Evolutionary conservation across 139 green algal genomes (phyloP), one percentile per base, ranked within the genome.

Genomic region (Micractinium conductrix): DNA sequence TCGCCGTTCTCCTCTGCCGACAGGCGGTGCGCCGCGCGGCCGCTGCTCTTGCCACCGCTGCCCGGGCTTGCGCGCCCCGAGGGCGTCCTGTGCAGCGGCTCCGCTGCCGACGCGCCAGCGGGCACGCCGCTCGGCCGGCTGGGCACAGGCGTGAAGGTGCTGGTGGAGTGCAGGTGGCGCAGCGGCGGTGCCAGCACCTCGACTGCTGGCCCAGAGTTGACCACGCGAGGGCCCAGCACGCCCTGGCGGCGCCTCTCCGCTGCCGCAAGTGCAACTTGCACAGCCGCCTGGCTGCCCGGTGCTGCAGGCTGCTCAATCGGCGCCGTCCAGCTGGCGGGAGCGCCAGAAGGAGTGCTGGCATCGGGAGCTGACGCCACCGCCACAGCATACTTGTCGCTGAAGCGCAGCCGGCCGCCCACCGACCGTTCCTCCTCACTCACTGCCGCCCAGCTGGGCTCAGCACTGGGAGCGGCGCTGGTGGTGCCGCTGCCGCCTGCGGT

Each of bases 1-100:
- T 7, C 48, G 19, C n/a, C 53, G 35, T 81, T 81, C 75, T 81
- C 75, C 28, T 81, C 48, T 19, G 75, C 75, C 28, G 75, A 81
- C 55, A 40, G 26, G 21, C 75, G 24, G 1, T 53, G 75, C n/a
- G n/a, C n/a, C n/a, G n/a, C n/a, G 4, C 55, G 43, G 21, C 30
- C 14, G 26, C 50, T n/a, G 12, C 21, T 37, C 55, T 37, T 81
- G 37, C 26, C 55, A 26, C 38, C 37, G 37, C 38, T 37, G 37
- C 37, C 38, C 1, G 60, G 58, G 58, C 53, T 58, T 38, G 28
- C 44, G 16, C 28, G 24, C 3, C 37, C 40, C 19, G 50, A 40
- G 24, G 63, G 63, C 30, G 30, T 10, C 63, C 10, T 10, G n/a
- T 19, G n/a, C n/a, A 42, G 63, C 63, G 63, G 40, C n/a, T 62